Base-by-base conservation (phyloP, 495 filamentous ascomycete species). In the Stereocaulon alpinum region DNA sequence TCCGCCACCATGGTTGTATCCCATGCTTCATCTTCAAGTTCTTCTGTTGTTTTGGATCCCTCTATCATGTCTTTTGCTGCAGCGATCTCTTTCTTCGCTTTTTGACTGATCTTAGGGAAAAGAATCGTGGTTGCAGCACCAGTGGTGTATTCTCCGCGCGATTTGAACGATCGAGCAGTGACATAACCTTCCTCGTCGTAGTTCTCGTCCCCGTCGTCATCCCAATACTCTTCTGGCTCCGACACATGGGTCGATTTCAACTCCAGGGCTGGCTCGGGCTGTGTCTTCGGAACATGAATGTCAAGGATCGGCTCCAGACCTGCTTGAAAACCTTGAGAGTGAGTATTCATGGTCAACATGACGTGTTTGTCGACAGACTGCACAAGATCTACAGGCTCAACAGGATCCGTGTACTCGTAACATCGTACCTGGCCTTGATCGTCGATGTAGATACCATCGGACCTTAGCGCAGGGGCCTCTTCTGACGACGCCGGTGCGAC, bases 1-100 rank as follows among this genome's bases (percentile, higher is more conserved):
- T 97, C 92, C 17, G 91, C 86, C 37, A 99, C 93, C 94, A 99
- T 96, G 67, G 87, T 95, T n/a, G 91, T 87, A 68, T 99, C 93
- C 76, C 84, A 94, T 24, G 78, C 75, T 67, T 96, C 93, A 62
- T 97, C 93, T 55, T 94, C 86, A 50, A 88, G 75, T 55, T 89
- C 87, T 58, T 86, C 82, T 18, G 66, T 61, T 0, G 79, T 76
- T 64, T 79, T 73, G 58, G 80, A 70, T 53, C 71, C 71, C 59
- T 89, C 81, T 0, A 96, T 89, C 45, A 84, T 72, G 10, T 74
- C 66, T 71, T 81, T 86, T 12, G 91, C 91, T 11, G 76, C 70
- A 12, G 82, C 82, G 41, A 95, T 73, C 73, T 95, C 88, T 12
- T 76, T 77, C 63, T 77, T 74, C 22, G 79, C 76, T 62, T 80